Conservation (phyloP, 1,284 basidiomycete species). For the Fomitiporia mediterranea region DNA sequence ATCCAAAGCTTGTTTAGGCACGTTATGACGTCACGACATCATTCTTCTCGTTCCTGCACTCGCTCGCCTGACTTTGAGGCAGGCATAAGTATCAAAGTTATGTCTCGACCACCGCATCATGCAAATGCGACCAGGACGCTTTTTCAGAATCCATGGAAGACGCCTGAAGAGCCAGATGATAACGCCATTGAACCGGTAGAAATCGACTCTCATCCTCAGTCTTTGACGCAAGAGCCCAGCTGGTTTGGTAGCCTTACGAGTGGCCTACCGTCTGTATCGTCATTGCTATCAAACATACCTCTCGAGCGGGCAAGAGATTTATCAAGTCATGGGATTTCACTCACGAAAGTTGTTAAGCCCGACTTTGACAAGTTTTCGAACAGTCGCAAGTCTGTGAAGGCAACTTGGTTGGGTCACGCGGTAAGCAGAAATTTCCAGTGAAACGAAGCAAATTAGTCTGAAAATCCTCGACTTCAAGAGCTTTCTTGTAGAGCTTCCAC, state of each 20-base stretch:
- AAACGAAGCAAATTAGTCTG: not conserved
- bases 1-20: too few relatives aligned
- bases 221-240: not conserved
- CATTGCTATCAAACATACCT: constrained; percentile 10
- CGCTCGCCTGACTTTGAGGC: too few relatives aligned
- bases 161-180: constrained; percentile 10
- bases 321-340: constrained; percentile 5
- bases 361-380: constrained; percentile 22
- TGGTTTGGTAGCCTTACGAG: constrained; percentile 1
- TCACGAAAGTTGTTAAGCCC: constrained; percentile 25
- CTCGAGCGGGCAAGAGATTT: constrained; percentile 16
- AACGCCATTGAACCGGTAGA: not conserved
- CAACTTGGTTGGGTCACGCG: constrained; percentile 34
- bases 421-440: constrained; percentile 21
- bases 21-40: too few relatives aligned
- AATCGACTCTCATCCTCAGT: not conserved
- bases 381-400: constrained; percentile 24
- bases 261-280: not conserved
- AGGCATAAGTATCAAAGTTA: too few relatives aligned
- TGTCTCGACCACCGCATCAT: constrained; percentile 16
- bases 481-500: constrained; percentile 30
- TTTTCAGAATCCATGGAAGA: constrained; percentile 19
- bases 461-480: constrained; percentile 22
- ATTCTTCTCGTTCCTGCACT: too few relatives aligned
- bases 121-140: constrained; percentile 11